Conservation (phyloP, 202 grass and related monocot genomes). For the Sporobolus alterniflorus region DNA sequence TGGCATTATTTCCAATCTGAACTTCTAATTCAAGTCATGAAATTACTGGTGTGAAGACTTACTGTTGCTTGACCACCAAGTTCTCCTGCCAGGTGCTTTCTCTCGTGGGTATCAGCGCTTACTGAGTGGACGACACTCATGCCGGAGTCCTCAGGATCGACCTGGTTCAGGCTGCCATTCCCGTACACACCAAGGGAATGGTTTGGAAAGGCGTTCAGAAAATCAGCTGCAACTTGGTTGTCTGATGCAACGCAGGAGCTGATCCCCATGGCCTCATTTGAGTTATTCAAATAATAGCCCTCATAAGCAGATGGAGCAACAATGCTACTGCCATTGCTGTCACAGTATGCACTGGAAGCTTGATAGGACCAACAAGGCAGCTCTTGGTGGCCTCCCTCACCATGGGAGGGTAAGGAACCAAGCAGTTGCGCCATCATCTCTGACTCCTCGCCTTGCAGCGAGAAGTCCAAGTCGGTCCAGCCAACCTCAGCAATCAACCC, state of each 20-base stretch:
- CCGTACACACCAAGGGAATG: not conserved
- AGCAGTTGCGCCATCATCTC: slow-evolving; percentile 69
- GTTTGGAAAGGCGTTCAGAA: slow-evolving; percentile 32
- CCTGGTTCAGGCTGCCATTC: slow-evolving; percentile 29
- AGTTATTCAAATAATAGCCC: slow-evolving; percentile 51
- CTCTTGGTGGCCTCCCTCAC: slow-evolving; percentile 39
- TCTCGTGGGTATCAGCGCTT: slow-evolving; percentile 19
- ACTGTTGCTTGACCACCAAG: slow-evolving; percentile 23
- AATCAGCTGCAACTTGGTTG: slow-evolving; percentile 36
- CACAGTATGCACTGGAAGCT: slow-evolving; percentile 42
- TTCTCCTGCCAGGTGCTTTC: slow-evolving; percentile 30
- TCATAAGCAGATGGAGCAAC: slow-evolving; percentile 42
- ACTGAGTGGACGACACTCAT: slow-evolving; percentile 3
- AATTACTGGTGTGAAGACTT: not conserved
- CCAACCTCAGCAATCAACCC: slow-evolving; percentile 43
- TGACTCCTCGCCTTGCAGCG: slow-evolving; percentile 38
- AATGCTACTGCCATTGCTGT: slow-evolving; percentile 32
- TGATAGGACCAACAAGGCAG: slow-evolving; percentile 65
- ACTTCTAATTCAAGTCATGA: not conserved
- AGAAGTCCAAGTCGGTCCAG: slow-evolving; percentile 57
- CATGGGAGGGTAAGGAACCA: slow-evolving; percentile 40
- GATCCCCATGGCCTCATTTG: slow-evolving; percentile 46
- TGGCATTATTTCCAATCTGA: not conserved
- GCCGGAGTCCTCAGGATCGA: slow-evolving; percentile 23
- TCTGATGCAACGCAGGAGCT: slow-evolving; percentile 34